phyloP scores from a whole-genome alignment of 371 early-diverging fungal genomes.

The Mucor mucedo region DNA sequence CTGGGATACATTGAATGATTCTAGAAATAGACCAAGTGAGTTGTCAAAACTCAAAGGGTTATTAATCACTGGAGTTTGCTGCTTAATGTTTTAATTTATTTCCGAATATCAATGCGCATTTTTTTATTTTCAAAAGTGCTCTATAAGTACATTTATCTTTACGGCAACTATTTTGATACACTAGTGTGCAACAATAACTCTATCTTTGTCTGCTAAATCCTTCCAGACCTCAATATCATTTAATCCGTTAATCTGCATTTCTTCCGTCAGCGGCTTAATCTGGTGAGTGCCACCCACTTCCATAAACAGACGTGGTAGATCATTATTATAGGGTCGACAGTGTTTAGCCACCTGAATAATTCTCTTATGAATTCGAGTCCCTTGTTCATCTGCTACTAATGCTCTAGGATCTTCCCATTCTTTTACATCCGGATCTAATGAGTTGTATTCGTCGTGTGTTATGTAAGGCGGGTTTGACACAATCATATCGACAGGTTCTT shows the following conservation, averaged over 20 bases:
- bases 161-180: not conserved
- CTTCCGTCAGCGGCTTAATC: conserved; percentile 43
- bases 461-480: conserved; percentile 94
- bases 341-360: conserved; percentile 53
- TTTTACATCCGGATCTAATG: conserved; percentile 72
- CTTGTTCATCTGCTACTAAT: conserved; percentile 75
- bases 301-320: conserved; percentile 74
- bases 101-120: too few relatives aligned
- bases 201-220: conserved; percentile 72
- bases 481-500: conserved; percentile 59
- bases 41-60: too few relatives aligned
- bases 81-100: too few relatives aligned
- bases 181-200: conserved; percentile 54
- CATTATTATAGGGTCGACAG: conserved; percentile 27
- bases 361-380: conserved; percentile 65
- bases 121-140: too few relatives aligned
- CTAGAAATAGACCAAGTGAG: too few relatives aligned
- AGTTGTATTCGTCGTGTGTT: conserved; percentile 68
- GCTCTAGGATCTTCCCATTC: conserved; percentile 90
- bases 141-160: too few relatives aligned
- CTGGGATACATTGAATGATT: too few relatives aligned
- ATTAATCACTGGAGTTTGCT: too few relatives aligned
- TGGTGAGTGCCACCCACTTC: conserved; percentile 84
- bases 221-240: conserved; percentile 66
- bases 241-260: conserved; percentile 58